Base-by-base conservation (phyloP, 2,329 filamentous ascomycete genomes). In the Sodiomyces alkalinus region DNA sequence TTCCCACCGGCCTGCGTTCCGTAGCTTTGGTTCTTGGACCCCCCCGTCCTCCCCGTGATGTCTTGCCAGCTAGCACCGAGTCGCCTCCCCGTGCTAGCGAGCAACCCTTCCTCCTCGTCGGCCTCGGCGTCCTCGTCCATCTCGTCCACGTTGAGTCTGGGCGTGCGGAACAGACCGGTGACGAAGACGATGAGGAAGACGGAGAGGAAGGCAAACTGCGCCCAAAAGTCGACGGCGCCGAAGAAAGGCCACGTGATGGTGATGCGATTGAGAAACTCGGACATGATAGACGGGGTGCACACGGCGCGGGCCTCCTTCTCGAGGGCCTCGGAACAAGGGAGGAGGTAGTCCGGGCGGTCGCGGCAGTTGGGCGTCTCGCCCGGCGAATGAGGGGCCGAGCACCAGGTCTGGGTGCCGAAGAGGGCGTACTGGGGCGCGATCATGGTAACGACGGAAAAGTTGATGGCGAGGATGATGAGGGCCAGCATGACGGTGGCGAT, bases 191-290 rank as follows among this genome's bases (percentile, higher is more conserved):
- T 55, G 7, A 93, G 51, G 52, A 92, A 94, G 13, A 94, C 64
- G 19, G 55, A 78, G 23, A 98, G 55, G 56, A 98, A 96, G 9
- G 68, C 80, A 47, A 94, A 96, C 45, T 98, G 90, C 0, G 85
- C 81, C 85, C 86, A 98, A 52, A 96, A 98, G 40, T 82, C 70
- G n/a, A 96, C 59, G 8, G 78, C 74, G 8, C 90, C 90, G 45
- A 98, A 92, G 48, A 94, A 83, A 5, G 90, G 86, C 66, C 90
- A 98, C 48, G 92, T 93, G 45, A 93, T 69, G 14, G 81, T 86
- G 35, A 94, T 72, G 24, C 86, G 75, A 53, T 96, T 94, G 39
- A 98, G 64, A 53, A 98, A 92, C 0, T 82, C 93, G 34, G 81
- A 90, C 49, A 86, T 80, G 20, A 94, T 75, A 14, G 78, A 87